Evolutionary conservation across 192 early-diverging fungal genomes (phyloP).

Genomic region (Bifiguratus adelaidae): DNA sequence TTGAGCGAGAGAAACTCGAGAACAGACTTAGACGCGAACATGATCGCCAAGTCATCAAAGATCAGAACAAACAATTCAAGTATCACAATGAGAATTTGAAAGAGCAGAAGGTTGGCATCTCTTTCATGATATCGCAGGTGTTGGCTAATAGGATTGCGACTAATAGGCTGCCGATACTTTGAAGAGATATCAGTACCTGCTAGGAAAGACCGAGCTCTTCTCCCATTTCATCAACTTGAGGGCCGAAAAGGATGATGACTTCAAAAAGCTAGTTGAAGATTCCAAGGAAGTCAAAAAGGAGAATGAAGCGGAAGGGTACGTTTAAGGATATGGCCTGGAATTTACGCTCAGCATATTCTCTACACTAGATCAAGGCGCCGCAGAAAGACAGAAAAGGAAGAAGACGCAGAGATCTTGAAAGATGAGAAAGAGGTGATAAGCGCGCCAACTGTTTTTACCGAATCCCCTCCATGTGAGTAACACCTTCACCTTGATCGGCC

Average conservation of each 20-base stretch:
- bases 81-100: not conserved
- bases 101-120: not conserved
- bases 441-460: constrained; percentile 64
- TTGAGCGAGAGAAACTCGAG: not conserved
- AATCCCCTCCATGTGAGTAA: constrained; percentile 76
- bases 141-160: not conserved
- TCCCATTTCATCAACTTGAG: constrained; percentile 52
- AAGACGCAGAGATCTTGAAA: constrained; percentile 88
- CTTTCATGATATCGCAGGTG: not conserved
- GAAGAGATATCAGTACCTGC: constrained; percentile 58
- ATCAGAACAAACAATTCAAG: not conserved
- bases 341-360: constrained; percentile 2
- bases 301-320: constrained; percentile 28
- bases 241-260: constrained; percentile 40
- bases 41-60: not conserved
- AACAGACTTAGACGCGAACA: not conserved
- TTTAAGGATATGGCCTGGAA: not conserved
- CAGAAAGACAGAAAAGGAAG: constrained; percentile 95
- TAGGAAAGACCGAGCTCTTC: constrained; percentile 52
- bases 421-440: constrained; percentile 51
- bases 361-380: constrained; percentile 56
- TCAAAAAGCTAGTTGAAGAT: constrained; percentile 34
- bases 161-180: constrained; percentile 40
- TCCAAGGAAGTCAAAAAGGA: constrained; percentile 18
- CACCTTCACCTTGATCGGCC: too few relatives aligned